These are phyloP conservation scores for Trichoderma sp. DNA, from an alignment of 2,329 filamentous ascomycete species.

Conservation along the genomic window DNA sequence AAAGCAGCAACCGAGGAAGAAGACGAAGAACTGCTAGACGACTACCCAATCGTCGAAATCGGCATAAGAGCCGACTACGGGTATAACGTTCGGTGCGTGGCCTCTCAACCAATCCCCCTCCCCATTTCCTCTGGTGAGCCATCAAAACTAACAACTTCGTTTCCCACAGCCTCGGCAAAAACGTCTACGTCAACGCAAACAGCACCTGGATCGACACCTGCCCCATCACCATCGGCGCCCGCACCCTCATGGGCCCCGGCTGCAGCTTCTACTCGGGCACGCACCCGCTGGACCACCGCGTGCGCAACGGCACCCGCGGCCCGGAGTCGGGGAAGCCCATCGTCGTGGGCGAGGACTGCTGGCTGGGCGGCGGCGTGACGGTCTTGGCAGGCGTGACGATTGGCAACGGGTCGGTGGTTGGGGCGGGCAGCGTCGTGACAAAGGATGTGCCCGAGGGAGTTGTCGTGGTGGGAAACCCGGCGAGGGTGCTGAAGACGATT, in stretches of 20 bases:
- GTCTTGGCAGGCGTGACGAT: slow-evolving; percentile 78
- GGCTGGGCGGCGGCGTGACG: slow-evolving; percentile 71
- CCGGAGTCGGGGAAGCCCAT: slow-evolving; percentile 76
- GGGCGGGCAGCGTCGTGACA: slow-evolving; percentile 81
- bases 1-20: slow-evolving; percentile 55
- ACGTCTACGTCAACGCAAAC: slow-evolving; percentile 75
- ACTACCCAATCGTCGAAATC: slow-evolving; percentile 65
- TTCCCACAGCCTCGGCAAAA: slow-evolving; percentile 57
- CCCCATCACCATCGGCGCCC: slow-evolving; percentile 70
- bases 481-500: slow-evolving; percentile 54
- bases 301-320: slow-evolving; percentile 73
- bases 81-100: slow-evolving; percentile 64
- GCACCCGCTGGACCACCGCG: slow-evolving; percentile 73
- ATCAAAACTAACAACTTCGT: slow-evolving; percentile 39
- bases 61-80: slow-evolving; percentile 73
- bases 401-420: slow-evolving; percentile 71
- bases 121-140: background rate
- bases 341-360: slow-evolving; percentile 76
- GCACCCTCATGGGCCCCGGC: slow-evolving; percentile 78
- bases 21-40: slow-evolving; percentile 63
- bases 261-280: slow-evolving; percentile 73
- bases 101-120: background rate
- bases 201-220: slow-evolving; percentile 77
- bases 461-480: slow-evolving; percentile 68
- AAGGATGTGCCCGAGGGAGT: slow-evolving; percentile 65